Evolutionary conservation across 1,139 yeast genomes (phyloP), one percentile per base, ranked within the genome.

Genomic region (Kodamaea fungicola): DNA sequence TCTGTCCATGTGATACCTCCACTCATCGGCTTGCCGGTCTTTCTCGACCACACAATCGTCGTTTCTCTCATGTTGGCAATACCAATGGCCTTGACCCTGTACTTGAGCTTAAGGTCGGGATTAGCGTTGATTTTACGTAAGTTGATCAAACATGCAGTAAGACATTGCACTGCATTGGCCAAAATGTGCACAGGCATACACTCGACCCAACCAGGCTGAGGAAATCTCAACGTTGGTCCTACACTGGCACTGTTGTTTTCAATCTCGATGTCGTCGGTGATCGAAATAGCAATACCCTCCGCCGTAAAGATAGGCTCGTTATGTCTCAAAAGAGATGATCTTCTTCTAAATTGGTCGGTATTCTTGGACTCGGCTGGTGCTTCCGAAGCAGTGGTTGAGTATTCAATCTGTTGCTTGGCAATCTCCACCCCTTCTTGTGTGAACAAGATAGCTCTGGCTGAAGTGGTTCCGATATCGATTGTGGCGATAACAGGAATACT

Each of bases 1-100:
- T 90, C 97, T 43, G 94, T 86, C 97, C 97, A 90, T 34, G 92
- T 95, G 57, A 90, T 87, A 57, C 97, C 97, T 55, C 85, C 82
- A 57, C 83, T 74, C 40, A 87, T 73, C 2, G 97, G 94, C 50
- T 74, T 71, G 33, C 97, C 97, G 2, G 97, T 88, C 41, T 71
- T 71, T 50, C 80, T 74, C 40, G 88, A 83, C 97, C 97, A 90
- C 37, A 90, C 83, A 41, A 90, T 77, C 24, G 96, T 84, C 32
- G 97, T 89, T 64, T 90, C 97, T 59, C 97, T 79, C 92, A 90
- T 94, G 64, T 89, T 90, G 42, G 97, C 94, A 51, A 90, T 78
- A 32, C 97, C 96, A 49, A 90, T 75, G 38, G 83, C 74, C 40
- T 55, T 73, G 40, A 83, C 75, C 49, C 65, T 69, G 61, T 78